Conservation (phyloP, 768 basidiomycete species). For the Leccinum subtestaceum region DNA sequence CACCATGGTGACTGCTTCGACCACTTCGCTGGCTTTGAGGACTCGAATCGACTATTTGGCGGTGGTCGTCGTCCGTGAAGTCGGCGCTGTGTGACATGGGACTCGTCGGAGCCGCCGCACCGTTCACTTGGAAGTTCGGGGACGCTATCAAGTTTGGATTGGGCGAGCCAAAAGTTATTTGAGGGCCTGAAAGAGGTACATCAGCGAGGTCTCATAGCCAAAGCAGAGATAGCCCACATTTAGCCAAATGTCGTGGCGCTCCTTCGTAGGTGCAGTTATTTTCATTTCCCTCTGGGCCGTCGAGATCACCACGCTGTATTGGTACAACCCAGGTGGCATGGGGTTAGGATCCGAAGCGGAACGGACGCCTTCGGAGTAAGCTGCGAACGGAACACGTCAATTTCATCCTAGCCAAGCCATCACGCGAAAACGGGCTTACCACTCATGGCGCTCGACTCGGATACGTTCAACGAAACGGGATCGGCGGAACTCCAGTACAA, state of each 20-base stretch:
- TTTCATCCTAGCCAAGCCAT: constrained; percentile 6
- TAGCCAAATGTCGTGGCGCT: constrained; percentile 96
- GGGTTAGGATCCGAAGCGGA: constrained; percentile 93
- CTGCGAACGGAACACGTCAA: constrained; percentile 38
- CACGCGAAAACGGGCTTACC: constrained; percentile 55
- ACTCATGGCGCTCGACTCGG: constrained; percentile 94
- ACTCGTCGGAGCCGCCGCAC: constrained; percentile 43
- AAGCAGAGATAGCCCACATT: constrained; percentile 52
- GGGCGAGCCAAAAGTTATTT: constrained; percentile 84
- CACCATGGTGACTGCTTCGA: constrained; percentile 55
- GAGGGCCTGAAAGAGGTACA: constrained; percentile 61
- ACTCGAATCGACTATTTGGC: constrained; percentile 48
- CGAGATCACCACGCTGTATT: constrained; percentile 89
- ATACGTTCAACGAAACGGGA: constrained; percentile 83
- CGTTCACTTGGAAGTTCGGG: constrained; percentile 29
- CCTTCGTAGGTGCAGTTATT: constrained; percentile 72
- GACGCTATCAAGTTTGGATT: constrained; percentile 27
- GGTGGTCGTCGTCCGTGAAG: constrained; percentile 52
- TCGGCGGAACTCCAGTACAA: constrained; percentile 96
- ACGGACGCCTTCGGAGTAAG: constrained; percentile 90
- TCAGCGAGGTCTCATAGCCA: constrained; percentile 8
- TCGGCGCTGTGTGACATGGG: constrained; percentile 45
- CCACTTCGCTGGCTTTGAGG: constrained; percentile 74
- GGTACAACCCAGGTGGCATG: constrained; percentile 90
- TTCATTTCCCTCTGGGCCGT: constrained; percentile 97